phyloP scores from a whole-genome alignment of 768 basidiomycete species.

The Paxillus ammoniavirescens region DNA sequence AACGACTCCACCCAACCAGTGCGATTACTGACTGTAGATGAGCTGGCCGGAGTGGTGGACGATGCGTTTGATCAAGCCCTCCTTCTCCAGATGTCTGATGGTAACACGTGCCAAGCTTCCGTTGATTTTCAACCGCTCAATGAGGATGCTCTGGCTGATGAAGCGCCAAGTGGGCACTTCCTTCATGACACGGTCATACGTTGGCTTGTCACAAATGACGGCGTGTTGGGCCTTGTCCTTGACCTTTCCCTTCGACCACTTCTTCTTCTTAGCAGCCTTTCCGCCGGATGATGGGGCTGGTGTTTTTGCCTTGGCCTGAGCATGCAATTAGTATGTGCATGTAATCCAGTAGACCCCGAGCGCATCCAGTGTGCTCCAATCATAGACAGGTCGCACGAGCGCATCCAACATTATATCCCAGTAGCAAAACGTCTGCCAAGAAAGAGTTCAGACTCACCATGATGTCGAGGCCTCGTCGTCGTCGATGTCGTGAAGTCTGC shows the following conservation, averaged over 20 bases:
- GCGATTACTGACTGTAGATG: slow-evolving; percentile 81
- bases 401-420: neutral
- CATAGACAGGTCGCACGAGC: neutral
- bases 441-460: slow-evolving; percentile 28
- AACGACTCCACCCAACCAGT: neutral
- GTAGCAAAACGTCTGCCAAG: neutral
- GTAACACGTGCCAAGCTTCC: slow-evolving; percentile 90
- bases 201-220: slow-evolving; percentile 90
- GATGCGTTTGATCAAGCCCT: slow-evolving; percentile 92
- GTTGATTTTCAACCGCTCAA: slow-evolving; percentile 97
- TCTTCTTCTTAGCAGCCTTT: slow-evolving; percentile 98
- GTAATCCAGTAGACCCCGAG: slow-evolving; percentile 16
- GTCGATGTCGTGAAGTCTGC: slow-evolving; percentile 23
- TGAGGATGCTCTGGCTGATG: slow-evolving; percentile 97
- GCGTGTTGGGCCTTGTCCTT: slow-evolving; percentile 99
- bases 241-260: slow-evolving; percentile 99
- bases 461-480: slow-evolving; percentile 22
- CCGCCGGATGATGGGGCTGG: slow-evolving; percentile 65
- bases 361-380: slow-evolving; percentile 24
- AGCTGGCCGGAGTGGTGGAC: slow-evolving; percentile 94
- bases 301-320: slow-evolving; percentile 78
- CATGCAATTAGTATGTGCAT: slow-evolving; percentile 8
- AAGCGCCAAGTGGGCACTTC: slow-evolving; percentile 99
- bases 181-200: slow-evolving; percentile 93
- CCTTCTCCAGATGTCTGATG: slow-evolving; percentile 90